phyloP scores from a whole-genome alignment of 306 rosid genomes.

The Neltuma alba region DNA sequence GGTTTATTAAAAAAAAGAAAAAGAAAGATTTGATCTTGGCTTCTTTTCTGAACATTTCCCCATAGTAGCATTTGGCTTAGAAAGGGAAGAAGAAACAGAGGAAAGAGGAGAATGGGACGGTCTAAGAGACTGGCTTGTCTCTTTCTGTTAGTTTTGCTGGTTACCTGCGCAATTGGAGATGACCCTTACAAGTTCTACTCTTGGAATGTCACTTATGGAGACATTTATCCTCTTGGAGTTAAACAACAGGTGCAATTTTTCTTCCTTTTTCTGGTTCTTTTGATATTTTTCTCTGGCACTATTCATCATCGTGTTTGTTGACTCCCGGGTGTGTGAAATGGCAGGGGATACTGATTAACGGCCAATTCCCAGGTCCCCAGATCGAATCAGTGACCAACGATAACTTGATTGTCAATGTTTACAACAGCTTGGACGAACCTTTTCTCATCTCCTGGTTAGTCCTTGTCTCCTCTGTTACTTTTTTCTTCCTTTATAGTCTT shows the following conservation, averaged over 20 bases:
- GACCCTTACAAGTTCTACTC: constrained; percentile 75
- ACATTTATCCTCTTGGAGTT: constrained; percentile 84
- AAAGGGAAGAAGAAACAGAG: constrained; percentile 11
- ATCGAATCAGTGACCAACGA: constrained; percentile 83
- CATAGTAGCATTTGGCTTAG: constrained; percentile 15
- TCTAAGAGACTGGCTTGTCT: constrained; percentile 36
- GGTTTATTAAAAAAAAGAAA: not conserved
- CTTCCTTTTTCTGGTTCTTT: not conserved
- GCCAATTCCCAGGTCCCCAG: constrained; percentile 92
- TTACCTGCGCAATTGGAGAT: constrained; percentile 57
- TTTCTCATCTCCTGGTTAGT: constrained; percentile 83
- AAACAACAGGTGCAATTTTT: constrained; percentile 64
- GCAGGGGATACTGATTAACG: constrained; percentile 90
- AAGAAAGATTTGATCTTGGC: constrained; percentile 1
- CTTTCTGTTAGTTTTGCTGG: constrained; percentile 45
- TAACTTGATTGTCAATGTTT: constrained; percentile 76
- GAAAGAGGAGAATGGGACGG: constrained; percentile 48
- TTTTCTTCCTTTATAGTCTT: not conserved
- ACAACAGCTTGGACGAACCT: constrained; percentile 86
- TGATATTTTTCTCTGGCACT: not conserved
- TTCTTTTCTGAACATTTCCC: constrained; percentile 15
- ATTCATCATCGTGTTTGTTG: not conserved
- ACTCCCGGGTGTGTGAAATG: constrained; percentile 27
- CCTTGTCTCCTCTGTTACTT: not conserved
- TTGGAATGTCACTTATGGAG: constrained; percentile 89